phyloP scores from a whole-genome alignment of 1,284 basidiomycete species.

The Sanghuangporus sanghuang region DNA sequence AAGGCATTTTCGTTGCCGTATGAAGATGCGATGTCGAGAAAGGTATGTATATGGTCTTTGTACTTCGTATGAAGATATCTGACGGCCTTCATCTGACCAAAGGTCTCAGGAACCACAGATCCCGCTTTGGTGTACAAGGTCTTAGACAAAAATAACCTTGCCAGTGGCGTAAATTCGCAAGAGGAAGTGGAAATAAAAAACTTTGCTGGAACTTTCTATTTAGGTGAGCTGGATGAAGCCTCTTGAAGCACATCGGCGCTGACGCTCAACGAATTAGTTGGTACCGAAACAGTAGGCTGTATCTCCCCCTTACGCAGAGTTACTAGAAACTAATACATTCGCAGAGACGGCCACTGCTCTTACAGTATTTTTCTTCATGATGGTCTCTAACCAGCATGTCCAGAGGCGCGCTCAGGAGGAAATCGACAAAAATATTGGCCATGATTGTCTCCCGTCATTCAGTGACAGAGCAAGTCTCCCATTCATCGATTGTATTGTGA shows the following conservation, averaged over 20 bases:
- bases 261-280: background rate
- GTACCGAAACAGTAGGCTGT: background rate
- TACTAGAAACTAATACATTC: background rate
- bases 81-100: too few species aligned
- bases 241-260: background rate
- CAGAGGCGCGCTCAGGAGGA: slow-evolving; percentile 11
- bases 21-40: background rate
- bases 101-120: slow-evolving; percentile 3
- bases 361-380: slow-evolving; percentile 10
- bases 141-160: slow-evolving; percentile 6
- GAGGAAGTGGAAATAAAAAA: slow-evolving; percentile 6
- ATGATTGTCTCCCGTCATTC: slow-evolving; percentile 24
- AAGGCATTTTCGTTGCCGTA: background rate
- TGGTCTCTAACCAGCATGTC: slow-evolving; percentile 5
- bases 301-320: background rate
- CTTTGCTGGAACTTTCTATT: slow-evolving; percentile 1
- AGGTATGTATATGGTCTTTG: background rate
- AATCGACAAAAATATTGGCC: slow-evolving; percentile 7
- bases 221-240: background rate
- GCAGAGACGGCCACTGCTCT: background rate
- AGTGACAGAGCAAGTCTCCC: slow-evolving; percentile 24
- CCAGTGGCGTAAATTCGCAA: background rate
- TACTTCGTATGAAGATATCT: background rate
- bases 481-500: slow-evolving; percentile 26
- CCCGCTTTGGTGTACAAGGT: background rate